Conservation (phyloP, 805 yeast genomes). For the Saccharomycopsis javanensis region DNA sequence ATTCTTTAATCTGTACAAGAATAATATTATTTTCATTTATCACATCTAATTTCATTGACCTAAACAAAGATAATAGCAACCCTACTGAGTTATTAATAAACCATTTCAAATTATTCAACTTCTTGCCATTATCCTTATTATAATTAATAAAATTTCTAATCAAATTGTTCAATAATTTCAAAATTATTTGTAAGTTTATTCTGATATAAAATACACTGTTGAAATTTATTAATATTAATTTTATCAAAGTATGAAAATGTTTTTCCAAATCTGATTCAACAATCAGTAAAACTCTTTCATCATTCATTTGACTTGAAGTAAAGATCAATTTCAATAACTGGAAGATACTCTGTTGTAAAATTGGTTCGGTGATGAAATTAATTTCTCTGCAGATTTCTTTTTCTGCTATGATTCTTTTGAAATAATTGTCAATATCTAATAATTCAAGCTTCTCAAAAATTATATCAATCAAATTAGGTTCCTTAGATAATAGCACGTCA, state of each 20-base stretch:
- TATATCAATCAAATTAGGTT: constrained; percentile 5
- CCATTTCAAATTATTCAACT: constrained; percentile 3
- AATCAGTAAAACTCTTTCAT: background rate
- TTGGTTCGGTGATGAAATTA: constrained; percentile 17
- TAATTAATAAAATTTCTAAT: constrained; percentile 10
- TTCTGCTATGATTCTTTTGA: background rate
- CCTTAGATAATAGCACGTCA: constrained; percentile 3
- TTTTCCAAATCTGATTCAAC: constrained; percentile 8
- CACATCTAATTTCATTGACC: background rate
- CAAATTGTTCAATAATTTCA: constrained; percentile 12
- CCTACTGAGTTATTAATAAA: background rate
- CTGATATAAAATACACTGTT: constrained; percentile 14
- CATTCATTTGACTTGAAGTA: constrained; percentile 1
- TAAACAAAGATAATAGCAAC: background rate
- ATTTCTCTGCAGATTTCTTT: background rate
- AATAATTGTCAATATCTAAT: background rate
- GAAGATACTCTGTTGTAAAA: constrained; percentile 17
- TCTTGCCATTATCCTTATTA: background rate
- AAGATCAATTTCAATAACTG: constrained; percentile 13
- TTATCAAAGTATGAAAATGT: background rate
- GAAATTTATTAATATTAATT: constrained; percentile 11
- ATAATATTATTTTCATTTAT: background rate
- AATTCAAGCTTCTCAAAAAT: background rate
- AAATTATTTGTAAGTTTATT: constrained; percentile 12
- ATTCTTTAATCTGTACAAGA: constrained; percentile 10